These are phyloP conservation scores for Poronia punctata DNA, from an alignment of 495 filamentous ascomycete species.

Conservation along the genomic window DNA sequence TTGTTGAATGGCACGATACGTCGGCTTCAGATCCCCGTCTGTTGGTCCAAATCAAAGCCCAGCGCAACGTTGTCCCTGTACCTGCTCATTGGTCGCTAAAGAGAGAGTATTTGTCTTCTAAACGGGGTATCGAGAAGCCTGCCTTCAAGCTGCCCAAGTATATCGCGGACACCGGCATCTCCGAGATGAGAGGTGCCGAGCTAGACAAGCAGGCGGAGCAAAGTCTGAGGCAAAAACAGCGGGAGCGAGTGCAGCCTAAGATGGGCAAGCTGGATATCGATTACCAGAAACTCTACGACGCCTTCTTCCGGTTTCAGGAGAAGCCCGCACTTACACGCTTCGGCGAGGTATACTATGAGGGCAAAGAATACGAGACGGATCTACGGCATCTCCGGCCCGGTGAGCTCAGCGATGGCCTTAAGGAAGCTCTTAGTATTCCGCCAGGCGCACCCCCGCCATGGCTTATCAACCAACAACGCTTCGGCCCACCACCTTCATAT, in stretches of 20 bases:
- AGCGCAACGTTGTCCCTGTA: constrained; percentile 93
- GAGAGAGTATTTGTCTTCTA: constrained; percentile 92
- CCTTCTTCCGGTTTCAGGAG: constrained; percentile 94
- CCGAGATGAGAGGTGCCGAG: constrained; percentile 95
- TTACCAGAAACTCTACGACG: constrained; percentile 95
- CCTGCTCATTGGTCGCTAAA: constrained; percentile 92
- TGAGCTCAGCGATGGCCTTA: constrained; percentile 81
- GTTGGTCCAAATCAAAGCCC: constrained; percentile 87
- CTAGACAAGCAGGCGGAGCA: constrained; percentile 91
- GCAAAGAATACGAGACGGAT: constrained; percentile 97
- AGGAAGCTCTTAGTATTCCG: constrained; percentile 89
- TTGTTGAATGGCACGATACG: constrained; percentile 95
- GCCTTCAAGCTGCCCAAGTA: constrained; percentile 92
- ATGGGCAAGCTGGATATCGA: constrained; percentile 98
- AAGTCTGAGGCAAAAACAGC: constrained; percentile 86
- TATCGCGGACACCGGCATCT: constrained; percentile 94
- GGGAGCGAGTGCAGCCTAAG: constrained; percentile 90
- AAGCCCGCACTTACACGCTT: constrained; percentile 92
- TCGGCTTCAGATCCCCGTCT: constrained; percentile 86
- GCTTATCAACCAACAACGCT: constrained; percentile 93
- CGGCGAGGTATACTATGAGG: constrained; percentile 97
- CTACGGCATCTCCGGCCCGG: constrained; percentile 82
- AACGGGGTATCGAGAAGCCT: constrained; percentile 90
- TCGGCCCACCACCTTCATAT: constrained; percentile 89
- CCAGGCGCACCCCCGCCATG: constrained; percentile 92